phyloP scores from a whole-genome alignment of 2,329 filamentous ascomycete genomes.

The Pseudogymnoascus sp. region DNA sequence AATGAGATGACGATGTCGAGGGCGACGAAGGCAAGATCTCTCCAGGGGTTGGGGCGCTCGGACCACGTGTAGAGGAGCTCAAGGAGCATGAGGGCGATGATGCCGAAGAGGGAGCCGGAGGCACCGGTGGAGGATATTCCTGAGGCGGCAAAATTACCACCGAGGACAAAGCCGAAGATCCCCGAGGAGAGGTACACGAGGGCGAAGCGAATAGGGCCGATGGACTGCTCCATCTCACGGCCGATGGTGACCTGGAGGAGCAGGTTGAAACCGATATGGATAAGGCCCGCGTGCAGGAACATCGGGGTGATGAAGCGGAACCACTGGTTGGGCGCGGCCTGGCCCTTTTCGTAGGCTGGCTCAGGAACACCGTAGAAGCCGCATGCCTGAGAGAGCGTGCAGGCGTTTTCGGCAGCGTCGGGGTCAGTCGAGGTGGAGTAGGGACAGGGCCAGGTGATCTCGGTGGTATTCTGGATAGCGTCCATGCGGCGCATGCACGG shows the following conservation, averaged over 20 bases:
- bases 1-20: constrained; percentile 86
- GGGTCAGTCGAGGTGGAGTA: constrained; percentile 51
- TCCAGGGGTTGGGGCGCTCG: constrained; percentile 66
- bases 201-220: constrained; percentile 80
- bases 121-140: constrained; percentile 80
- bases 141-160: constrained; percentile 83
- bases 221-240: constrained; percentile 84
- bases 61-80: constrained; percentile 92
- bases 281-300: constrained; percentile 86
- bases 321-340: constrained; percentile 75
- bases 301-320: constrained; percentile 93
- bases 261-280: constrained; percentile 95
- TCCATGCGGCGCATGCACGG: constrained; percentile 88
- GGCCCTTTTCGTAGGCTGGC: constrained; percentile 30
- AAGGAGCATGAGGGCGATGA: constrained; percentile 79
- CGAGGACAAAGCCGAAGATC: constrained; percentile 93
- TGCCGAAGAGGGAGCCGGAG: constrained; percentile 83
- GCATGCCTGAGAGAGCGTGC: constrained; percentile 72
- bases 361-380: constrained; percentile 57
- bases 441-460: constrained; percentile 69
- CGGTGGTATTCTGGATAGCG: constrained; percentile 49
- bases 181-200: constrained; percentile 85
- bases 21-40: constrained; percentile 80
- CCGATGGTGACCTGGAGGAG: constrained; percentile 84
- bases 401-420: constrained; percentile 45